Conservation (phyloP, 352 stramenopile genomes). For the Globisporangium cederbergense region DNA sequence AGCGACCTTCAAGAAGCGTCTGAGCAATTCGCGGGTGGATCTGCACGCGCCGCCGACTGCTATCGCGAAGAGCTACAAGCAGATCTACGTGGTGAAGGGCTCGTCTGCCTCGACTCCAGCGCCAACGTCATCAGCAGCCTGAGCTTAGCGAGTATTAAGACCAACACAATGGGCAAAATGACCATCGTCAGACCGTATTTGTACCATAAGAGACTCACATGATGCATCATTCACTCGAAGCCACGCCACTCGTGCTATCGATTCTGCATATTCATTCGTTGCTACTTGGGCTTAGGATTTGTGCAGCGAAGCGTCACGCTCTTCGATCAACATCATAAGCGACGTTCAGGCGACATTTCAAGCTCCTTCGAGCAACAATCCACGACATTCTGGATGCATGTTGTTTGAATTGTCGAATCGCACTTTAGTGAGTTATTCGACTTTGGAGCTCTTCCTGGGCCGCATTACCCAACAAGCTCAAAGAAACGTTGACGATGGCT, state of each 20-base stretch:
- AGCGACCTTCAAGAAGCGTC: conserved; percentile 5
- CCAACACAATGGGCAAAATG: background rate
- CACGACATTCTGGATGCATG: background rate
- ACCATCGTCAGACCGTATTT: background rate
- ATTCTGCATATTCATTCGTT: no score
- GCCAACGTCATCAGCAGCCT: conserved; percentile 14
- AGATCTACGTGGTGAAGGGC: conserved; percentile 32
- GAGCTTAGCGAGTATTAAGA: background rate
- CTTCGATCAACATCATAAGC: background rate
- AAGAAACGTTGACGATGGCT: conserved; percentile 37
- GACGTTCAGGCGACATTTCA: background rate
- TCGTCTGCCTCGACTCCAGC: background rate
- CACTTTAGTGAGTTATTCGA: background rate
- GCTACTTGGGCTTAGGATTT: no score
- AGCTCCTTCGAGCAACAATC: background rate
- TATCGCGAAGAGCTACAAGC: conserved; percentile 19
- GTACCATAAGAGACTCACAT: background rate
- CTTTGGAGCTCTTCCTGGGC: background rate
- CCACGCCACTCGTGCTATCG: no score
- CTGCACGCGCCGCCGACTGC: background rate
- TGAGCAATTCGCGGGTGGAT: conserved; percentile 11
- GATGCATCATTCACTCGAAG: background rate
- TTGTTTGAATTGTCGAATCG: background rate
- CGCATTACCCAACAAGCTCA: conserved; percentile 1
- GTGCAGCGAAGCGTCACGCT: no score